Conservation (phyloP, 768 basidiomycete species). For the Suillus plorans region DNA sequence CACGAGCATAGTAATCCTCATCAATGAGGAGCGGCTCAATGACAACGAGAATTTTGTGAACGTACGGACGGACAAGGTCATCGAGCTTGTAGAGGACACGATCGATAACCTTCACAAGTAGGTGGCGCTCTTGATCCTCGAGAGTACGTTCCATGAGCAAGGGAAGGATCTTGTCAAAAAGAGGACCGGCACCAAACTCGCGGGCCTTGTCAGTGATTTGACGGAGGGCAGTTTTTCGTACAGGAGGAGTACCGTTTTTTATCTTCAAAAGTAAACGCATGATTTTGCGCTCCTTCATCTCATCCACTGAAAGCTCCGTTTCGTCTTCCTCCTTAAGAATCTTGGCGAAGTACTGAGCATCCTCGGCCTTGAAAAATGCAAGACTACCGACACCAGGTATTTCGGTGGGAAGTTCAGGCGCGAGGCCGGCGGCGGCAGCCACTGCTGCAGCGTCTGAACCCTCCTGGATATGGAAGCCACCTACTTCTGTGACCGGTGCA, state of each 20-base stretch:
- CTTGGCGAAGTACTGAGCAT: conserved; percentile 97
- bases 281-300: conserved; percentile 99
- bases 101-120: conserved; percentile 98
- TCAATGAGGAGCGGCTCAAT: conserved; percentile 99
- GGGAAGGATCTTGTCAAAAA: conserved; percentile 98
- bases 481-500: conserved; percentile 52
- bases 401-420: conserved; percentile 92
- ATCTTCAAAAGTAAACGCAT: conserved; percentile 98
- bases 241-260: conserved; percentile 98
- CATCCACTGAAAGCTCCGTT: conserved; percentile 87
- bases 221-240: conserved; percentile 94
- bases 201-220: conserved; percentile 99
- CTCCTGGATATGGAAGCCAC: conserved; percentile 97
- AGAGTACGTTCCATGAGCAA: conserved; percentile 97
- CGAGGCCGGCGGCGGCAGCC: conserved; percentile 89
- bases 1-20: conserved; percentile 94
- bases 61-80: conserved; percentile 97
- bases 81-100: conserved; percentile 98
- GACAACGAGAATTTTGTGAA: conserved; percentile 99
- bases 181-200: conserved; percentile 95
- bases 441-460: conserved; percentile 86
- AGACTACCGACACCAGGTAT: conserved; percentile 97
- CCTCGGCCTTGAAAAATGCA: conserved; percentile 98
- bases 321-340: conserved; percentile 96
- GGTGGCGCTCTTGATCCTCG: conserved; percentile 97